Conservation (phyloP, 78 protist species). For the Capsaspora owczarzaki region DNA sequence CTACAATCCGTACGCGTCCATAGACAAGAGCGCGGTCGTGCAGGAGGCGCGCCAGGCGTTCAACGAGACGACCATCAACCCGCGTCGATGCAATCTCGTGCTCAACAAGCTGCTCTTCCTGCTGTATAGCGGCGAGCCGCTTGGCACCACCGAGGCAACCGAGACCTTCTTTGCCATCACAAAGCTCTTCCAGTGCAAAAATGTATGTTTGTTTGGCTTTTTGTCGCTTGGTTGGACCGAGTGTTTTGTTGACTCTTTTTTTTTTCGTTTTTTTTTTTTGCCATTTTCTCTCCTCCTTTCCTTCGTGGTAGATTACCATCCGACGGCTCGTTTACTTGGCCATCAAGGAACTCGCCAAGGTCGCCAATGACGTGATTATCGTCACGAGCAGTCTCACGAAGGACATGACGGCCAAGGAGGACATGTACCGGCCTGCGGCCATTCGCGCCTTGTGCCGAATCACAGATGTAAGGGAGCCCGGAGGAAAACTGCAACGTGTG, state of each 20-base stretch:
- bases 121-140: constrained; percentile 72
- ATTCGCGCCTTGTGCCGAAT: constrained; percentile 85
- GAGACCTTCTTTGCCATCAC: constrained; percentile 91
- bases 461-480: constrained; percentile 62
- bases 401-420: constrained; percentile 76
- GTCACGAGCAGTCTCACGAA: constrained; percentile 72
- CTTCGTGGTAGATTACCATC: constrained; percentile 46
- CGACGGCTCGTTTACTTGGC: constrained; percentile 81
- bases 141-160: constrained; percentile 83
- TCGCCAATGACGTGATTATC: constrained; percentile 83
- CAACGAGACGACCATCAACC: constrained; percentile 65
- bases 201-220: constrained; percentile 28
- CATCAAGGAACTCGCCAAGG: constrained; percentile 78
- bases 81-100: constrained; percentile 62
- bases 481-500: not conserved
- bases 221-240: not conserved
- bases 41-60: constrained; percentile 86
- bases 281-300: not conserved
- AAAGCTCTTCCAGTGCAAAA: constrained; percentile 88
- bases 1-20: no score
- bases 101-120: constrained; percentile 86
- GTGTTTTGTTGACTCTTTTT: no score
- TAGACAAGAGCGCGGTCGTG: constrained; percentile 84
- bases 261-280: not conserved
- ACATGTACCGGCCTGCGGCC: constrained; percentile 82